Evolutionary conservation across 2,329 filamentous ascomycete genomes (phyloP), one percentile per base, ranked within the genome.

Genomic region (Aspergillus uvarum): DNA sequence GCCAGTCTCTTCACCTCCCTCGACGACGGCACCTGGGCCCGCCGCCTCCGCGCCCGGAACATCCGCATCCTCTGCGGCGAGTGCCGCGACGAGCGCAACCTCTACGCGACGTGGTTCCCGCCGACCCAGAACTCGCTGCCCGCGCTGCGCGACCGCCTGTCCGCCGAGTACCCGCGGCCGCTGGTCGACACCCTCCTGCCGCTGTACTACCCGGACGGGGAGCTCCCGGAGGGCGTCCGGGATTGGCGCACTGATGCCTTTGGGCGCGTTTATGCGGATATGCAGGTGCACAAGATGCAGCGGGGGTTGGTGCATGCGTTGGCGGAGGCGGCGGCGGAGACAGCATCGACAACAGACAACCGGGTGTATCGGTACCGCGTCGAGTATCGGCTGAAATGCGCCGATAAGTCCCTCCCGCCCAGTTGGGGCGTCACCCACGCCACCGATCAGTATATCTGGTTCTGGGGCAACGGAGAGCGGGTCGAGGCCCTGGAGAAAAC

Each of bases 381-480:
- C 59, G 81, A 86, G 53, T 84, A 80, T 76, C 77, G 83, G 4
- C 78, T 81, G 5, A 70, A 77, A 49, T 83, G 80, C 59, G 77
- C 79, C 3, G 79, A 81, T 50, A 62, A 65, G 5, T 63, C 65
- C 3, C 66, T 79, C 10, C 82, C 82, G 1, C 70, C 68, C 1
- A 73, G 77, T 47, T 85, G 81, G 79, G 82, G 81, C 2, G 82
- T 82, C 2, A 85, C 83, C 16, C 84, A 86, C 66, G 77, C 77
- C 0, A 81, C 81, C 0, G 83, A 86, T 62, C 76, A 81, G 66
- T 72, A 76, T 5, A 79, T 85, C 31, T 86, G 84, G 84, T 83
- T 85, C 59, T 85, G 79, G 78, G 84, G 83, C 0, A 78, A 81
- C 63, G 80, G 79, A 1, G 72, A 71, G 4, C 59, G 65, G 0